Evolutionary conservation across 1,139 yeast species (phyloP), one percentile per base, ranked within the genome.

Genomic region (Yamadazyma aaseri): DNA sequence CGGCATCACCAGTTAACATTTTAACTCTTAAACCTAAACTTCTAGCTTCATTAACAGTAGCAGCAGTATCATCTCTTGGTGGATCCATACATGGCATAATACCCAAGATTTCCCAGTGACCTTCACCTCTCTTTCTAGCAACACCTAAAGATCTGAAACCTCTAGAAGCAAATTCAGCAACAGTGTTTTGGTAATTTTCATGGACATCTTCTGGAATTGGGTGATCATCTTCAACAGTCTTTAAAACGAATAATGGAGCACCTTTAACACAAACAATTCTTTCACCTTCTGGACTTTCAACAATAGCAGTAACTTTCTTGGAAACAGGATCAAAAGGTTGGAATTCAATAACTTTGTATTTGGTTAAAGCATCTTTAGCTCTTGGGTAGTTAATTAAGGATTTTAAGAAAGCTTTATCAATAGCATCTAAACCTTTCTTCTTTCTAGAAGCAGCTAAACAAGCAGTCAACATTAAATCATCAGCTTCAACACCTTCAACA

Each of bases 51-150:
- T 78, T 69, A 66, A 87, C 94, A 68, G 96, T 87, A 63, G 82
- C 85, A 64, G 96, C 96, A 79, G 96, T 87, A 68, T 87, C 96
- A 66, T 86, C 95, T 81, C 96, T 86, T 73, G 96, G 96, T 61
- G 96, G 96, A 71, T 87, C 96, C 92, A 87, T 86, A 79, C 95
- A 86, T 67, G 96, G 95, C 95, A 87, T 86, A 75, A 87, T 90
- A 74, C 96, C 96, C 61, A 87, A 78, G 58, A 87, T 84, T 76
- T 87, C 96, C 96, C 96, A 87, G 82, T 86, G 95, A 65, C 95
- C 96, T 70, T 87, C 96, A 73, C 95, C 96, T 83, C 95, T 84
- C 94, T 87, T 87, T 79, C 95, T 87, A 56, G 96, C 96, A 75
- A 87, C 96, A 86, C 96, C 96, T 63, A 87, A 78, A 60, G 96